Conservation (phyloP, 257 asterid species). For the Prunella vulgaris region DNA sequence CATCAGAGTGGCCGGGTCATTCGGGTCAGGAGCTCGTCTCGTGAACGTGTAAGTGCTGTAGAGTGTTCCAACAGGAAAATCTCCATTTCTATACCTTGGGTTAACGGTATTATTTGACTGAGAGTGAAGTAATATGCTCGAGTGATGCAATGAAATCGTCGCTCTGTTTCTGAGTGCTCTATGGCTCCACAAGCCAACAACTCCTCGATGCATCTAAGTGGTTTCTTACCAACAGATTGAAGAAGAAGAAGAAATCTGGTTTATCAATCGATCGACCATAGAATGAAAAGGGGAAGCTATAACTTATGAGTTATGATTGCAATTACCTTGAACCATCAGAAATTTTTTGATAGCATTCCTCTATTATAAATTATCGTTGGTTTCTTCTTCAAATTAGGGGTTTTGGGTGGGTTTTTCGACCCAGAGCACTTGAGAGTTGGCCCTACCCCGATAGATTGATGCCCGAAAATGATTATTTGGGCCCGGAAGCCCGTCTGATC, state of each 20-base stretch:
- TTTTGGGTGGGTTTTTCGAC: no score
- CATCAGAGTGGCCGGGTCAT: constrained; percentile 86
- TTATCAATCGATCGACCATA: constrained; percentile 11
- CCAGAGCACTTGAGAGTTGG: no score
- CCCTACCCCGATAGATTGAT: no score
- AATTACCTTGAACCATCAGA: constrained; percentile 4
- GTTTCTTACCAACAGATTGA: not conserved
- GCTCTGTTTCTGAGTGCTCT: constrained; percentile 35
- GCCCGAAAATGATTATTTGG: no score
- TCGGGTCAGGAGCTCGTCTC: constrained; percentile 62
- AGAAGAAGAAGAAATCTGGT: not conserved
- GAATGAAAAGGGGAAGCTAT: not conserved
- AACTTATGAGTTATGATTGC: constrained; percentile 3
- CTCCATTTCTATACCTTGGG: constrained; percentile 29
- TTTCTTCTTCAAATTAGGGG: no score
- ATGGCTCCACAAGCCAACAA: constrained; percentile 33
- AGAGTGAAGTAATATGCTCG: constrained; percentile 23
- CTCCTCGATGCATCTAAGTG: constrained; percentile 56
- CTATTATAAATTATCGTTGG: no score
- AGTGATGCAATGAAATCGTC: constrained; percentile 18
- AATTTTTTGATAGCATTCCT: not conserved
- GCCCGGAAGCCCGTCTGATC: no score
- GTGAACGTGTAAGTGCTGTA: constrained; percentile 46
- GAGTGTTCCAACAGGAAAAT: constrained; percentile 30
- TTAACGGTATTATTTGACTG: constrained; percentile 21